Evolutionary conservation across 2,329 filamentous ascomycete species (phyloP), one percentile per base, ranked within the genome.

Genomic region (Akanthomyces dipterigenus): DNA sequence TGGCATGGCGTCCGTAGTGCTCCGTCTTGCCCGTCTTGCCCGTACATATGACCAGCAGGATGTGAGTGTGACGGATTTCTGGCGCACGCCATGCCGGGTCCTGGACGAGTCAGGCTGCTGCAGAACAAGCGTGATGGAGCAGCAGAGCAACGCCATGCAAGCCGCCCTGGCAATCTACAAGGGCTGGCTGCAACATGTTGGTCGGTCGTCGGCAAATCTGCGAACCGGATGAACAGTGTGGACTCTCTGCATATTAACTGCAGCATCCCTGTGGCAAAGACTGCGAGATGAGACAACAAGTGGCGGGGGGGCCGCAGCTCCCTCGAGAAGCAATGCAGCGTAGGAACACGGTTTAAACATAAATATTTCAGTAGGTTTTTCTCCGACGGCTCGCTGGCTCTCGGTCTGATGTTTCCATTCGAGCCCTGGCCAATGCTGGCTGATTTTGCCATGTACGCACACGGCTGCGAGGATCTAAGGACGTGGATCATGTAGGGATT

Each of bases 51-150:
- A 18, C 31, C 31, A 22, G 43, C 18, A 50, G 11, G 24, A 16
- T 38, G 36, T 18, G 18, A 42, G 38, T n/a, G 26, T n/a, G 18
- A 34, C n/a, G 34, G 36, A 5, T 9, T 22, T 31, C 38, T 53
- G 56, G 36, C 46, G 46, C 34, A 49, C 31, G 22, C 46, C 16
- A 53, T 40, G 28, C 36, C 24, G 16, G 54, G 36, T 38, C 54
- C 46, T 60, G 26, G 38, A 42, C 56, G 56, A 60, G 56, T 60
- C 56, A 60, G 48, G 26, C 12, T 36, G 36, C 38, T 60, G 38
- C 48, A 45, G 56, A 48, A 26, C 28, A 46, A 45, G 38, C 22
- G 40, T 6, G n/a, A 56, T 36, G 42, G 54, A 46, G 54, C 40
- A 46, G 36, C 20, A 9, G 54, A 22, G 12, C 7, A 45, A 36